Evolutionary conservation across 225 moss, liverwort and hornwort species (phyloP), one percentile per base, ranked within the genome.

Genomic region (Asterella californica): DNA sequence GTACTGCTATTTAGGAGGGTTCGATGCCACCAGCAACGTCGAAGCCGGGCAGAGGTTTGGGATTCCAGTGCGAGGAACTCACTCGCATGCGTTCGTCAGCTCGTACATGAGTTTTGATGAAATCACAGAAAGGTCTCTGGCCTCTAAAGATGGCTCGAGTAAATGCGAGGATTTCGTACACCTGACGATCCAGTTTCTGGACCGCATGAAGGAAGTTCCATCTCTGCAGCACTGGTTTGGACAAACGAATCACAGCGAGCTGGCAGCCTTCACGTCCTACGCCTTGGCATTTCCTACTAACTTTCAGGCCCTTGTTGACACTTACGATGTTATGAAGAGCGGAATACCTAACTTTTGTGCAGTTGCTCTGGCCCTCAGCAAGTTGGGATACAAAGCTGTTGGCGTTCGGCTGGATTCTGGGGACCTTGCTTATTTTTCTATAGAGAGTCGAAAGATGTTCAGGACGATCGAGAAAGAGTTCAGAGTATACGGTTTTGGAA

Each of bases 291-390:
- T 96, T 69, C 93, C 95, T 30, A 90, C 91, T 65, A 83, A 91
- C 42, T 96, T 96, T 68, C 95, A 96, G 85, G 95, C 95, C 36
- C 93, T 96, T 86, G 95, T 96, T 66, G 95, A 96, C 79, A 96
- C 93, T 66, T 96, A 96, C 59, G 90, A 96, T 82, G 93, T 93
- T 49, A 68, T 88, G 77, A 94, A 79, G 84, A 96, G 96, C 82
- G 96, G 96, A 79, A 72, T 96, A 78, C 96, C 96, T 62, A 94
- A 96, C 70, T 96, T 96, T 78, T 96, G 96, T 90, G 96, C 96
- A 76, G 96, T 96, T 81, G 96, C 92, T 80, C 87, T 96, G 29
- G 96, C 96, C 82, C 94, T 96, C 65, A 87, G 89, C 87, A 90
- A 94, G 63, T 85, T 96, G 79, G 96, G 96, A 90, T 93, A 91